Base-by-base conservation (phyloP, 1,139 yeast genomes). In the Debaryomycetaceae sp. region DNA sequence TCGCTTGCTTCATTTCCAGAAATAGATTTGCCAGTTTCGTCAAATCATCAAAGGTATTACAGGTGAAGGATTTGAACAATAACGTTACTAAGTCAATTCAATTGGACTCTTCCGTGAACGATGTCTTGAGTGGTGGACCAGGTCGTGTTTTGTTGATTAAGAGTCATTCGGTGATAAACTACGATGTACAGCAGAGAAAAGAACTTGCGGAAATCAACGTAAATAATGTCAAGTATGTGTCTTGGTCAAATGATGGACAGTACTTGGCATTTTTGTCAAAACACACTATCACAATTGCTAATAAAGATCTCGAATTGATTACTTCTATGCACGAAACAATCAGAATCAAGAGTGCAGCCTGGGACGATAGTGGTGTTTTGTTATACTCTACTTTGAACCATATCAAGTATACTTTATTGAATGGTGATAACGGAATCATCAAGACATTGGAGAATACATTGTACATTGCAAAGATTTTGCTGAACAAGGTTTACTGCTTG, bases 311-410 rank as follows among this genome's bases (percentile, higher is more conserved):
- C 57, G 90, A 89, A 61, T 71, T 84, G 51, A 76, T 90, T 38
- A 84, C 93, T 43, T 84, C 96, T 5, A 78, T 91, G 80, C 98
- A 91, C 63, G 99, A 95, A 70, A 93, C 99, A 5, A 93, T 95
- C 55, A 80, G 99, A 66, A 89, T 95, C 59, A 95, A 95, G 74
- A 85, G 96, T 70, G 98, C 97, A 41, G 90, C 96, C 9, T 95
- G 98, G 98, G 99, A 93, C 64, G 97, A 90, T 57, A 76, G 88
- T 40, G 95, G 95, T 40, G 96, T 95, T 36, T 77, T 95, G 63
- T 77, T 95, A 55, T 95, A 91, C 67, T 86, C 97, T 24, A 95
- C 99, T 22, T 78, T 95, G 63, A 93, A 93, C 69, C 99, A 95
- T 64, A 86, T 95, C 69, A 93, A 93, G 69, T 95, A 93, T 68